Evolutionary conservation across 768 basidiomycete genomes (phyloP), one percentile per base, ranked within the genome.

Genomic region (Podaxis pistillaris): DNA sequence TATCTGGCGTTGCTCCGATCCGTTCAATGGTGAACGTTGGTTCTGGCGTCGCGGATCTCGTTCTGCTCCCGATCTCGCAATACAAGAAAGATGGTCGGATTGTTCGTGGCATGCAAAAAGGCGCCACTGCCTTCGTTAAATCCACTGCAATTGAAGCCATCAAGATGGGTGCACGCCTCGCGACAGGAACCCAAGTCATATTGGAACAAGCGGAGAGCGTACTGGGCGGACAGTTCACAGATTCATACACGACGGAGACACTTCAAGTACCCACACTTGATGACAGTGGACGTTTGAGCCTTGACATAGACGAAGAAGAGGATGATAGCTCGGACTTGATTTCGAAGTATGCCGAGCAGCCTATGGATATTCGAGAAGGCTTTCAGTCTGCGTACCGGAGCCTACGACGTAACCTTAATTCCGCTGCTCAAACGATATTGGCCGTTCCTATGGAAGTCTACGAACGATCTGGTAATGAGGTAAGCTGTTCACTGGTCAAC

Each of bases 371-470:
- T 44, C 85, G 78, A 68, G 94, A 98, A 70, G 97, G 97, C 15
- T 80, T 99, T 37, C 87, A 94, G 65, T 87, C 86, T 0, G 97
- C 96, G n/a, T 98, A 98, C 73, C 86, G 82, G 71, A 96, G 93
- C 69, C 74, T 99, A 68, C 87, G 84, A 57, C 86, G 79, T 70
- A 98, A 98, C 74, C 73, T 99, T 64, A 90, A 88, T 68, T 93
- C 92, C 47, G 97, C 97, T 28, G 97, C 96, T 26, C 96, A 99
- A 76, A 99, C 97, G 0, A 98, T 99, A 64, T 83, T 99, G 40
- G 96, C 97, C 0, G 94, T 99, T 0, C 97, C 97, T 1, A 98
- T 98, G 96, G 97, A 98, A 74, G 94, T 98, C 11, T 96, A 98
- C 68, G 97, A 99, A 75, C 82, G 91, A 63, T 91, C 94, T 9